phyloP scores from a whole-genome alignment of 164 flowering plant genomes.

The Taxillus chinensis region DNA sequence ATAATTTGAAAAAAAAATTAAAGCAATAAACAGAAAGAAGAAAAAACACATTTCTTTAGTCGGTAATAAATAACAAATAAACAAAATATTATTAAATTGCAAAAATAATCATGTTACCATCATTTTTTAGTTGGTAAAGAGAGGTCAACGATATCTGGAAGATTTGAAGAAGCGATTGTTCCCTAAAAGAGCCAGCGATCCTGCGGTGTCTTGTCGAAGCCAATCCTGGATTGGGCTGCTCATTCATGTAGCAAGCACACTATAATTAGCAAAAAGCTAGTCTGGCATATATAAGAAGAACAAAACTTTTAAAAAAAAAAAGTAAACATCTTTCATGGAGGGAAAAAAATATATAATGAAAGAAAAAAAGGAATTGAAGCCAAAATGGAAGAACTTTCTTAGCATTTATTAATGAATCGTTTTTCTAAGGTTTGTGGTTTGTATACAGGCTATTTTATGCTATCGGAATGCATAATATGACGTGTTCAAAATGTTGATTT shows the following conservation, averaged over 20 bases:
- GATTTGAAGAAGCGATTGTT: constrained; percentile 71
- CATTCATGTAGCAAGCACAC: constrained; percentile 5
- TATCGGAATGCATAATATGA: too few relatives aligned
- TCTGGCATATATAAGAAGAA: too few relatives aligned
- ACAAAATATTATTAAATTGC: neutral
- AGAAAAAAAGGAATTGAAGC: too few relatives aligned
- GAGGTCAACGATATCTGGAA: constrained; percentile 87
- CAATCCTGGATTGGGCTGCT: constrained; percentile 77
- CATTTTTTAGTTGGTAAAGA: constrained; percentile 60
- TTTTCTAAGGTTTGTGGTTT: too few relatives aligned
- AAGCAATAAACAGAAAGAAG: neutral
- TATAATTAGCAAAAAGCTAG: too few relatives aligned
- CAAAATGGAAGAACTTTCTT: too few relatives aligned
- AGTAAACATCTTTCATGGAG: neutral
- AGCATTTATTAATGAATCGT: too few relatives aligned
- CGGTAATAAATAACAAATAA: neutral
- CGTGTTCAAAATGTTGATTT: too few relatives aligned
- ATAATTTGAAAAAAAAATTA: neutral
- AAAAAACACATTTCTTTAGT: neutral
- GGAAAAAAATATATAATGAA: too few relatives aligned
- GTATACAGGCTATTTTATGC: too few relatives aligned
- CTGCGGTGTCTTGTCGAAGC: constrained; percentile 86
- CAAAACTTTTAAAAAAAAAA: too few relatives aligned
- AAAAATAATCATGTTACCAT: constrained; percentile 43
- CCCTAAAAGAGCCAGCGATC: constrained; percentile 87